A percentile compares a stretch with the other conserved stretches of the same genome.
Evolutionary conservation across 1,284 basidiomycete species (phyloP).

Genomic region (Inonotus hispidus): DNA sequence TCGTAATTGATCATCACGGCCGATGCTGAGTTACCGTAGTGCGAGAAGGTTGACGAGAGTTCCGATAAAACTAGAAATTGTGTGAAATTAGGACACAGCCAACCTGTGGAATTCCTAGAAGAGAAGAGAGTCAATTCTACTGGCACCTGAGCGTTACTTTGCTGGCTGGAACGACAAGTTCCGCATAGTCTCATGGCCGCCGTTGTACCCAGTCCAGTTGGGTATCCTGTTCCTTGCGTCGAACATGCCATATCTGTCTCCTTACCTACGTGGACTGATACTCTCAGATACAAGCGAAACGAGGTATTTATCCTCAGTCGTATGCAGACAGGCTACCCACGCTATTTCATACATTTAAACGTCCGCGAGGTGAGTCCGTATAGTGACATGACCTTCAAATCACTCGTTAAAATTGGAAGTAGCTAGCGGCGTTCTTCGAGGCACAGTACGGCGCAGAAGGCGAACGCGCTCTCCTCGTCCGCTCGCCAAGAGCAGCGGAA

Average conservation of each 20-base stretch:
- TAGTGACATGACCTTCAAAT: background rate
- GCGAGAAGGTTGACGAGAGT: too few species aligned
- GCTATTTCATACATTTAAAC: conserved; percentile 91
- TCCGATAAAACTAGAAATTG: too few species aligned
- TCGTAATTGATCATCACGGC: too few species aligned
- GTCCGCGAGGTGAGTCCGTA: conserved; percentile 71
- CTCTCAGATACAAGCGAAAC: conserved; percentile 91
- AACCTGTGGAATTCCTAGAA: too few species aligned
- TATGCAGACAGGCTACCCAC: conserved; percentile 92
- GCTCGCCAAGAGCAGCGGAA: conserved; percentile 66
- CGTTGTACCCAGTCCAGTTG: conserved; percentile 24
- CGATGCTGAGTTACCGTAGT: too few species aligned
- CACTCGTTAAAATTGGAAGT: background rate
- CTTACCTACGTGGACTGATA: conserved; percentile 91
- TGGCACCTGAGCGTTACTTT: too few species aligned
- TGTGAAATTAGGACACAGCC: too few species aligned
- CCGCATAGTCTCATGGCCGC: background rate
- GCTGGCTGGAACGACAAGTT: too few species aligned
- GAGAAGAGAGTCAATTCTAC: too few species aligned
- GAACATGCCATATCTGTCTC: conserved; percentile 95
- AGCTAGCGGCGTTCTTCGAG: conserved; percentile 34
- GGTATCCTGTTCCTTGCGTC: conserved; percentile 34
- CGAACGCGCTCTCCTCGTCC: conserved; percentile 76
- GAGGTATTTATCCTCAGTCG: conserved; percentile 71
- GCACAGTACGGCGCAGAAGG: background rate